phyloP scores from a whole-genome alignment of 495 filamentous ascomycete species.

The Lepraria neglecta region DNA sequence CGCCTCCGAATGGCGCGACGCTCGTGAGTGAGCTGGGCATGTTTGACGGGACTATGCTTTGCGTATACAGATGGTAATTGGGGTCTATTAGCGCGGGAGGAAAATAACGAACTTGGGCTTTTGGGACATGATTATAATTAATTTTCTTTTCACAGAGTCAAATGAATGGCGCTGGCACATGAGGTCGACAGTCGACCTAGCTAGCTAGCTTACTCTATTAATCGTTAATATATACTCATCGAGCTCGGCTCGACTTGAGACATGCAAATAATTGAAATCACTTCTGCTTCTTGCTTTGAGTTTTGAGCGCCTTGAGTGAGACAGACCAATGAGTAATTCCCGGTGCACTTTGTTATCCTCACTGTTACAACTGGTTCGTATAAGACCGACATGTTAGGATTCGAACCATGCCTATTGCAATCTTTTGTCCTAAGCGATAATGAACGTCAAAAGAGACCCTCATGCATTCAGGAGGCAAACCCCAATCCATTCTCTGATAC shows the following conservation, averaged over 20 bases:
- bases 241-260: background rate
- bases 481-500: too few relatives aligned
- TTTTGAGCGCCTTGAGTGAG: background rate
- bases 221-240: slow-evolving; percentile 6
- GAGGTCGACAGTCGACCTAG: slow-evolving; percentile 1
- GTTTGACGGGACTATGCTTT: background rate
- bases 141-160: background rate
- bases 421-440: too few relatives aligned
- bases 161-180: background rate
- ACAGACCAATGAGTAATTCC: too few relatives aligned
- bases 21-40: background rate
- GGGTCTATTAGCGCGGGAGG: slow-evolving; percentile 4
- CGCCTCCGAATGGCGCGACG: background rate
- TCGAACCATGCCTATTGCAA: too few relatives aligned
- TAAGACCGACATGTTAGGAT: too few relatives aligned
- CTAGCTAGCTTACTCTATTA: slow-evolving; percentile 8
- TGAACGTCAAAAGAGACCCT: too few relatives aligned
- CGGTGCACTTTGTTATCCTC: too few relatives aligned
- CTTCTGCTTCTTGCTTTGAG: background rate
- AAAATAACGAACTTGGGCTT: slow-evolving; percentile 1
- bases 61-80: background rate
- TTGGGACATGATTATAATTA: background rate
- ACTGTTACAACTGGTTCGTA: too few relatives aligned
- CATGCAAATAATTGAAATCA: slow-evolving; percentile 5
- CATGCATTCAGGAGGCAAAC: too few relatives aligned